phyloP scores from a whole-genome alignment of 768 basidiomycete genomes.

The Lyophyllum shimeji region DNA sequence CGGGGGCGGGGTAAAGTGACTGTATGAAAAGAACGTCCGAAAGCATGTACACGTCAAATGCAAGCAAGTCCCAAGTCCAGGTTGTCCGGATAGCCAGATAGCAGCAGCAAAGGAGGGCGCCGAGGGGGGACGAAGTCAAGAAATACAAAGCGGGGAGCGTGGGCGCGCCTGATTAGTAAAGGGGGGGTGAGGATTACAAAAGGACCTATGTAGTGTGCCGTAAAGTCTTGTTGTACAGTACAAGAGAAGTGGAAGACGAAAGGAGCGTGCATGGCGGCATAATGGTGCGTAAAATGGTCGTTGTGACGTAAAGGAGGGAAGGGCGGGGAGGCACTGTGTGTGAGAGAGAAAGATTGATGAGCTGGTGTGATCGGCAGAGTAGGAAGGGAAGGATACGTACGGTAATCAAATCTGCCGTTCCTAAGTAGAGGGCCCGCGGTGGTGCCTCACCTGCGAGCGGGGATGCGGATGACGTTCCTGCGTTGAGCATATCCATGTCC shows the following conservation, averaged over 20 bases:
- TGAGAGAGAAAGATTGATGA: too few relatives aligned
- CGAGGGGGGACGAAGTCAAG: neutral
- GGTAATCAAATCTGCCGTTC: conserved; percentile 6
- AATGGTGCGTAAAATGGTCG: neutral
- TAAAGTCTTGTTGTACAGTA: too few relatives aligned
- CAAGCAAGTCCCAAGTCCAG: neutral
- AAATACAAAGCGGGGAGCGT: neutral
- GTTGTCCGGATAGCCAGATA: neutral
- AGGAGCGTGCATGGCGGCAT: conserved; percentile 2
- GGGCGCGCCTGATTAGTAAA: conserved; percentile 8
- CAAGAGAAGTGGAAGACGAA: too few relatives aligned
- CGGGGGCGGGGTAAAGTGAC: neutral
- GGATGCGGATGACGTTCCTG: conserved; percentile 16
- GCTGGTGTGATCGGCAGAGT: too few relatives aligned
- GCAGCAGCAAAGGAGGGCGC: neutral
- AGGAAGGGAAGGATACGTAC: neutral
- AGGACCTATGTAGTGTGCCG: neutral
- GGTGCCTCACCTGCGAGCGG: conserved; percentile 11
- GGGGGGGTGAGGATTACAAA: conserved; percentile 9
- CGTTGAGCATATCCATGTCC: too few relatives aligned
- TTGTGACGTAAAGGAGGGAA: neutral
- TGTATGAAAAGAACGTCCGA: neutral
- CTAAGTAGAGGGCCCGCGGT: neutral
- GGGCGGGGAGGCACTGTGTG: neutral
- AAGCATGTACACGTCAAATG: neutral